phyloP scores from a whole-genome alignment of 352 stramenopile genomes.

The Aphanomyces euteiches region DNA sequence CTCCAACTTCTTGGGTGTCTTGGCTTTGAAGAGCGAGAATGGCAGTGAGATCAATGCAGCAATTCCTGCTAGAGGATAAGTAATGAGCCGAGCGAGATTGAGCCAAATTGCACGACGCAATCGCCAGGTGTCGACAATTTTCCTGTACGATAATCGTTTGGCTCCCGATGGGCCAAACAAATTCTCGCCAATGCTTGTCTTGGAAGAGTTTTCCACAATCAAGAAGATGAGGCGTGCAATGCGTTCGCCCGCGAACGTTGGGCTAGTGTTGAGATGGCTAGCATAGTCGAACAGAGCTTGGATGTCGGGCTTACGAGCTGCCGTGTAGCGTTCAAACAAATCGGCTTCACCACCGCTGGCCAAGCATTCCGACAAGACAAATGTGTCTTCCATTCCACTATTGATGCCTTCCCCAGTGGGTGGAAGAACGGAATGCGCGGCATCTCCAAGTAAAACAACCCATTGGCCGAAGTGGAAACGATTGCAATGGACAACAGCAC shows the following conservation, averaged over 20 bases:
- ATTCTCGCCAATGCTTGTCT: conserved; percentile 7
- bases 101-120: background rate
- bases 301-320: conserved; percentile 7
- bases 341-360: background rate
- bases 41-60: background rate
- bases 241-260: conserved; percentile 11
- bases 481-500: conserved; percentile 17
- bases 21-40: background rate
- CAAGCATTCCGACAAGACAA: conserved; percentile 2
- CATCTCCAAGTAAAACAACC: conserved; percentile 22
- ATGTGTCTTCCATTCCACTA: conserved; percentile 18
- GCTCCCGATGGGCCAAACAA: conserved; percentile 18
- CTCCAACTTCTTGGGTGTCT: background rate
- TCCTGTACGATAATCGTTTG: conserved; percentile 5
- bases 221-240: conserved; percentile 14
- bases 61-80: conserved; percentile 17
- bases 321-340: conserved; percentile 5
- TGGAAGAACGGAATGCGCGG: conserved; percentile 23
- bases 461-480: conserved; percentile 1
- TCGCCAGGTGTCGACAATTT: conserved; percentile 13
- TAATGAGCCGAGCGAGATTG: conserved; percentile 15
- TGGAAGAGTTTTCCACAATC: background rate
- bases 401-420: conserved; percentile 29
- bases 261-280: conserved; percentile 14
- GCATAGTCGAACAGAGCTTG: conserved; percentile 2